phyloP scores from a whole-genome alignment of 108 stramenopile species.

The Cyclostephanos tholiformis region DNA sequence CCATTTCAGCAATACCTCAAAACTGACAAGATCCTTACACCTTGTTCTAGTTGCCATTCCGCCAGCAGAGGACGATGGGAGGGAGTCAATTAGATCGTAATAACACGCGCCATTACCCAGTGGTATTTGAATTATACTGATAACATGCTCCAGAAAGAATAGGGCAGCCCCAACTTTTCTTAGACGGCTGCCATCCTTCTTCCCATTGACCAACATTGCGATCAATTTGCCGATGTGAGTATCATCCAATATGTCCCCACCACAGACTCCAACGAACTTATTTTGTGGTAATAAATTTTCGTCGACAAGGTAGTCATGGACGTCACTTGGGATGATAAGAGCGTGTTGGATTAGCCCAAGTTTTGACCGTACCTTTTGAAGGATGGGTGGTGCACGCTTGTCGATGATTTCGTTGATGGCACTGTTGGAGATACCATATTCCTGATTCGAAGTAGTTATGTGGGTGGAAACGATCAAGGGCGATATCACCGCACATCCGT shows the following conservation, averaged over 20 bases:
- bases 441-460: constrained; percentile 19
- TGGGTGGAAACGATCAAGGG: constrained; percentile 73
- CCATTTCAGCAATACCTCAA: constrained; percentile 65
- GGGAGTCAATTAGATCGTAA: constrained; percentile 84
- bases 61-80: constrained; percentile 59
- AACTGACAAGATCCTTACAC: constrained; percentile 64
- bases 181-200: constrained; percentile 23
- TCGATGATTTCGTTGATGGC: constrained; percentile 77
- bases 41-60: constrained; percentile 71
- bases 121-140: constrained; percentile 84
- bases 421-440: constrained; percentile 56
- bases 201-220: constrained; percentile 47
- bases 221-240: constrained; percentile 64
- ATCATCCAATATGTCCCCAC: constrained; percentile 76
- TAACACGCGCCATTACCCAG: constrained; percentile 49
- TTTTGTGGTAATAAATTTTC: constrained; percentile 75
- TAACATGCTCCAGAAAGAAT: constrained; percentile 91
- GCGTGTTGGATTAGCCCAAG: constrained; percentile 69
- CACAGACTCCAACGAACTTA: constrained; percentile 83
- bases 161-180: constrained; percentile 73
- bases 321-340: constrained; percentile 90
- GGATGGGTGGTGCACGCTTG: constrained; percentile 62
- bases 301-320: constrained; percentile 91
- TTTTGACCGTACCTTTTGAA: constrained; percentile 70
- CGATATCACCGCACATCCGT: constrained; percentile 90